A percentile compares a stretch with the other conserved stretches of the same genome.
Evolutionary conservation across 2,329 filamentous ascomycete species (phyloP).

Genomic region (Catunica adiposa): DNA sequence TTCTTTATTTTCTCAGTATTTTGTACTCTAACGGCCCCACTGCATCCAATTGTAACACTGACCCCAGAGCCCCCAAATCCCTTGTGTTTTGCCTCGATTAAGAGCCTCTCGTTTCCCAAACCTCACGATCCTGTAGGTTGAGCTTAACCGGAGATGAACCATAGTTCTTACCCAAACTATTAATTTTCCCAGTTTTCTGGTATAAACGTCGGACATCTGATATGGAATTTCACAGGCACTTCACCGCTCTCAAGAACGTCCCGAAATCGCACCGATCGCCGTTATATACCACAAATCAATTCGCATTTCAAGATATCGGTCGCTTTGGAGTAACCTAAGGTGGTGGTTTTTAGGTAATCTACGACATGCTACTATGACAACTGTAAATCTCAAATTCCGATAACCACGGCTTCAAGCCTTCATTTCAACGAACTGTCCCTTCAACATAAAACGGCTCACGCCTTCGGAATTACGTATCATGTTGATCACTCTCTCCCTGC

Average conservation of each 20-base stretch:
- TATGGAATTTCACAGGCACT: background rate
- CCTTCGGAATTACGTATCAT: background rate
- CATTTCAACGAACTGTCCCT: background rate
- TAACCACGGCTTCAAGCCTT: background rate
- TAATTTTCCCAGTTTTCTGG: background rate
- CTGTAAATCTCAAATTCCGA: background rate
- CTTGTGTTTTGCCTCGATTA: background rate
- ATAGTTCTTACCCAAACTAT: background rate
- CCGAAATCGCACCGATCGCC: background rate
- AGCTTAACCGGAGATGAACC: background rate
- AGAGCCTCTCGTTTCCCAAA: conserved; percentile 3
- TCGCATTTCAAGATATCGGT: background rate
- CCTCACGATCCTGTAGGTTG: background rate
- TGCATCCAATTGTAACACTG: background rate
- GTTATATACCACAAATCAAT: background rate
- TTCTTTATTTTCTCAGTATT: background rate
- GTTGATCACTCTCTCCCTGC: background rate
- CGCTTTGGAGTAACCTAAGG: background rate
- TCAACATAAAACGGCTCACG: background rate
- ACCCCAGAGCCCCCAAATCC: background rate
- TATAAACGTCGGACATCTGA: background rate
- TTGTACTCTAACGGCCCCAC: background rate
- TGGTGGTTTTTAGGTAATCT: conserved; percentile 6
- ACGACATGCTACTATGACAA: conserved; percentile 3
- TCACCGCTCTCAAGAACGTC: background rate